A percentile compares a stretch with the other conserved stretches of the same genome.
phyloP scores from a whole-genome alignment of 768 basidiomycete genomes.

The Glaciozyma antarctica region DNA sequence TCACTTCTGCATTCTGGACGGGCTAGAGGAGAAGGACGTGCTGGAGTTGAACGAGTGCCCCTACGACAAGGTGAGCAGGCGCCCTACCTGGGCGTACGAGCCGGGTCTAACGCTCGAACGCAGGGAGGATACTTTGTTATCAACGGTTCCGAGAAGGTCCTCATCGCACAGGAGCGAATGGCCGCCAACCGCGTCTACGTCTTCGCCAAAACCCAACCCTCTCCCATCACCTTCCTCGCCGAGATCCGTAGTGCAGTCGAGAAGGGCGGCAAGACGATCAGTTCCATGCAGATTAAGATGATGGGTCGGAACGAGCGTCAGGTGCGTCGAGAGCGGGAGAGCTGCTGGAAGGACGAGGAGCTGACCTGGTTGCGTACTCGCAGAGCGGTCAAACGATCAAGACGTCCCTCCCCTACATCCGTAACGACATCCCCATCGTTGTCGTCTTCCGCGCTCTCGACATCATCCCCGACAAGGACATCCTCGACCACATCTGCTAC shows the following conservation, averaged over 20 bases:
- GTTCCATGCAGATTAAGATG: conserved; percentile 96
- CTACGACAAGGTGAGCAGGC: conserved; percentile 56
- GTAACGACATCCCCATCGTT: conserved; percentile 96
- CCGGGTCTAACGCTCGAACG: background rate
- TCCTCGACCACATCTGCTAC: conserved; percentile 96
- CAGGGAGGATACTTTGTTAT: conserved; percentile 98
- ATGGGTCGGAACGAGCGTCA: conserved; percentile 49
- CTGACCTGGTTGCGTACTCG: background rate
- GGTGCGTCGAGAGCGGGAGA: conserved; percentile 38
- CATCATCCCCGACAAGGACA: conserved; percentile 93
- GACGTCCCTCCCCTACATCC: conserved; percentile 95
- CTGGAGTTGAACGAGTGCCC: conserved; percentile 95
- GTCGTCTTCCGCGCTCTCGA: conserved; percentile 97
- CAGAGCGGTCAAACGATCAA: conserved; percentile 68
- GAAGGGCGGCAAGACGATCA: conserved; percentile 95
- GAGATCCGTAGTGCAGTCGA: conserved; percentile 97
- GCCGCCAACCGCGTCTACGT: conserved; percentile 99
- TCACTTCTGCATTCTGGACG: conserved; percentile 83
- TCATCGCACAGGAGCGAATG: conserved; percentile 99
- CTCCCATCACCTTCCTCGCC: conserved; percentile 87
- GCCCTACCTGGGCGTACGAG: background rate
- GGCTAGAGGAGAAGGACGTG: conserved; percentile 64
- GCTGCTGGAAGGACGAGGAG: background rate
- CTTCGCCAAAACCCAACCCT: conserved; percentile 94
- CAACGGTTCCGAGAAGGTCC: conserved; percentile 98